phyloP scores from a whole-genome alignment of 208 protist genomes.

The Borovskyia barvae region DNA sequence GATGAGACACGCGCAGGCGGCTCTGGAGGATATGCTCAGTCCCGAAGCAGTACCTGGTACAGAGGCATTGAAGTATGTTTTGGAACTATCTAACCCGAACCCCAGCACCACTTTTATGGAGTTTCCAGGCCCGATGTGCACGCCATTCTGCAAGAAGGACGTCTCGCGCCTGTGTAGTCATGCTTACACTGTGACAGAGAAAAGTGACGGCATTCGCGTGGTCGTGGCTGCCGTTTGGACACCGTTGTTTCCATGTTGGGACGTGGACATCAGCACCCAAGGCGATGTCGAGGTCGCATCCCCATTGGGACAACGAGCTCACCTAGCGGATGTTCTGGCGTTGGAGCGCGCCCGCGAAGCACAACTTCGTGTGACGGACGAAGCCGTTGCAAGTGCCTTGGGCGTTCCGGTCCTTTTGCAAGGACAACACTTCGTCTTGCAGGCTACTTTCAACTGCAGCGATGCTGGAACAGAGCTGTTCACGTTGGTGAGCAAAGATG shows the following conservation, averaged over 20 bases:
- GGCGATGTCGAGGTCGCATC: background rate
- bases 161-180: slow-evolving; percentile 12
- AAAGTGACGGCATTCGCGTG: slow-evolving; percentile 78
- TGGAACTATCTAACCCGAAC: slow-evolving; percentile 10
- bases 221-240: slow-evolving; percentile 36
- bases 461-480: too few species aligned
- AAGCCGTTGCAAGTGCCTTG: background rate
- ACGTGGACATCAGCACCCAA: background rate
- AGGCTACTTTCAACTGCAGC: too few species aligned
- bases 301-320: background rate
- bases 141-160: slow-evolving; percentile 58
- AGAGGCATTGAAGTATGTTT: slow-evolving; percentile 8
- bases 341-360: slow-evolving; percentile 10
- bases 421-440: background rate
- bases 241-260: slow-evolving; percentile 46
- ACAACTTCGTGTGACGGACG: background rate
- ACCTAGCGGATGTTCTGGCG: slow-evolving; percentile 8
- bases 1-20: background rate
- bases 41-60: background rate
- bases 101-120: slow-evolving; percentile 14
- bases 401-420: background rate
- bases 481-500: too few species aligned
- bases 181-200: slow-evolving; percentile 72
- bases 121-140: slow-evolving; percentile 78
- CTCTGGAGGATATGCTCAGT: background rate